A percentile compares a stretch with the other conserved stretches of the same genome.
Conservation (phyloP, 108 stramenopile genomes). For the Pinguiococcus pyrenoidosus region DNA sequence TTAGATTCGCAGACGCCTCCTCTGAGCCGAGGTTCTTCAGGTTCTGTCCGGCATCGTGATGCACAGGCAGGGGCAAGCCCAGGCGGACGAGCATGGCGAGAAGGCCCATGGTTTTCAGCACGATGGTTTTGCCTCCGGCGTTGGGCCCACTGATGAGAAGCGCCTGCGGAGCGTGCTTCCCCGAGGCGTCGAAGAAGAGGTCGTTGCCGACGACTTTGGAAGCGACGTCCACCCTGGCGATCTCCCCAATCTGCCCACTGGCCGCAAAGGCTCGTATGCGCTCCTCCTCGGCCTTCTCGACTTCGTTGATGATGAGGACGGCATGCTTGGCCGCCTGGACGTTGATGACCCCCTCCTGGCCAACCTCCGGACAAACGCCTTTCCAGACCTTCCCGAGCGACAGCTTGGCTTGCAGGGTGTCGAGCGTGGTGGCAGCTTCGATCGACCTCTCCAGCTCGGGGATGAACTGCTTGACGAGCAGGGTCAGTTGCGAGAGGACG, state of each 20-base stretch:
- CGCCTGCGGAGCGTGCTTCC: slow-evolving; percentile 51
- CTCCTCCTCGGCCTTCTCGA: too few species aligned
- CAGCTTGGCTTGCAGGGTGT: too few species aligned
- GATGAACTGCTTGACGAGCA: slow-evolving; percentile 10
- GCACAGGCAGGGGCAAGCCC: slow-evolving; percentile 81
- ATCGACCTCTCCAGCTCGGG: slow-evolving; percentile 37
- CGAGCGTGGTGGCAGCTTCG: too few species aligned
- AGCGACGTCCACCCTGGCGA: too few species aligned
- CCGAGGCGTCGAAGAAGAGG: slow-evolving; percentile 54
- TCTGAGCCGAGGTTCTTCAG: too few species aligned
- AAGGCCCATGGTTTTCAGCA: slow-evolving; percentile 76
- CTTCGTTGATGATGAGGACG: background rate
- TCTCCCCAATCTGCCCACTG: too few species aligned
- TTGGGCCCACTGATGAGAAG: slow-evolving; percentile 81
- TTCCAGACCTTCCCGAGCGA: too few species aligned
- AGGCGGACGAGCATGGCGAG: slow-evolving; percentile 63
- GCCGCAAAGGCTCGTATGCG: too few species aligned
- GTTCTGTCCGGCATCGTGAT: too few species aligned
- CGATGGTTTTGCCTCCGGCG: slow-evolving; percentile 77
- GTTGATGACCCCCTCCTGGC: slow-evolving; percentile 58
- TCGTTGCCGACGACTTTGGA: slow-evolving; percentile 76
- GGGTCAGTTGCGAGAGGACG: slow-evolving; percentile 16
- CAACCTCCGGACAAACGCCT: slow-evolving; percentile 42
- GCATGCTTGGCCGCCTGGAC: slow-evolving; percentile 2
- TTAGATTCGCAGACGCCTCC: too few species aligned